Base-by-base conservation (phyloP, 2,329 filamentous ascomycete species). In the Microcera coccophila region DNA sequence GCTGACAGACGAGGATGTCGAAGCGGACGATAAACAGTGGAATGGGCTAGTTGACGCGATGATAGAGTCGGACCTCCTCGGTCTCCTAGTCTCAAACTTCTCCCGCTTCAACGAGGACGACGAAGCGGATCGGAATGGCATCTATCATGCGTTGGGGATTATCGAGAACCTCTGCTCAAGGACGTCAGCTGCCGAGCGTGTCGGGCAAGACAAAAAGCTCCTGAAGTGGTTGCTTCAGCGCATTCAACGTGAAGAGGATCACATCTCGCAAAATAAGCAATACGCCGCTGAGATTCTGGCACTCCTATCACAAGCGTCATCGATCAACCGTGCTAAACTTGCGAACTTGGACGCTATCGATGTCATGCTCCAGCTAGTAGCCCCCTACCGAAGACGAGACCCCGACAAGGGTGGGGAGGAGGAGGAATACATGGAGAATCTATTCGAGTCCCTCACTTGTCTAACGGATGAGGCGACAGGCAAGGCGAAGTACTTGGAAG, bases 361-460 rank as follows among this genome's bases (percentile, higher is more conserved):
- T 57, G 65, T 76, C 3, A 72, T 95, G 53, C 81, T 98, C 12
- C 89, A 94, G 65, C 75, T 95, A 1, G 78, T 94, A 1, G 87
- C 90, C 2, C 72, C 83, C 2, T 98, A 97, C 67, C 82, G 93
- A 43, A 87, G 85, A 68, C 79, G 83, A 37, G 90, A 98, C 60
- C 93, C 93, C 0, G 78, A 82, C 37, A 91, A 87, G 59, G 88
- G 90, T 45, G 82, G 84, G 22, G 84, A 93, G 38, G 93, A 97
- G 64, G 90, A 95, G 61, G 93, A 98, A 68, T 96, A 87, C 62
- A 87, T 94, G 61, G 89, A 95, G 65, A 95, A 98, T 53, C 62
- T 96, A 1, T 98, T 98, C 62, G 90, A 95, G 59, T 81, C 84
- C 2, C 63, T 97, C 15, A 87, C 87, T 1, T 94, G 87, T 54